Evolutionary conservation across 768 basidiomycete genomes (phyloP), one percentile per base, ranked within the genome.

Genomic region (Termitomyces sp.): DNA sequence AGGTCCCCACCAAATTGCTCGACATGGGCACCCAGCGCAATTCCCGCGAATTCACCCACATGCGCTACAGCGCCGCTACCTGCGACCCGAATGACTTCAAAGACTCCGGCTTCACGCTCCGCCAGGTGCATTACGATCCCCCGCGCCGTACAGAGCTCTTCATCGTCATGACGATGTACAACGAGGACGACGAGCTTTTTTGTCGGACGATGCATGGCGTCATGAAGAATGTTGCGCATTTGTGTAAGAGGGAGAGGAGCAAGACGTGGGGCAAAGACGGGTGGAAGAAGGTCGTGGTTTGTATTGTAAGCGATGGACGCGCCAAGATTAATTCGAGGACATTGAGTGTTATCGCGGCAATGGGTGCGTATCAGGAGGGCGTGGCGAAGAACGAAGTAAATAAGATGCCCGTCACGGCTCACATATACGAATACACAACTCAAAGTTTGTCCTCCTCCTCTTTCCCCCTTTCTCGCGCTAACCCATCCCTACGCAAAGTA

Each of bases 111-210:
- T 98, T 96, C 75, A 92, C 93, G 0, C 80, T 98, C 7, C 86
- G 96, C 2, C 96, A 96, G 72, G 82, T 86, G n/a, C 85, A 92
- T 67, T 96, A 96, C 72, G 92, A 96, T 67, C 94, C 94, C 0
- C 90, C 92, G 0, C 81, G 96, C 20, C 81, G 90, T 38, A 97
- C 96, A 38, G 96, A 98, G 73, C 78, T 98, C 15, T 96, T 97
- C 76, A 96, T 98, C 66, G 96, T 97, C 47, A 90, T 98, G 85
- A 98, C 96, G 14, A 97, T 98, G 95, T 97, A 96, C 73, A 96
- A 97, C 69, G 94, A 94, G 68, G 86, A 92, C 67, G 94, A 96
- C 71, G 85, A 88, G 68, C 80, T 98, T 6, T 98, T 98, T 75
- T 88, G 88, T 67, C 76, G 95, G 46, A 93, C 96, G 0, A 95